Evolutionary conservation across 768 basidiomycete species (phyloP).

Genomic region (Hypsizygus marmoreus): DNA sequence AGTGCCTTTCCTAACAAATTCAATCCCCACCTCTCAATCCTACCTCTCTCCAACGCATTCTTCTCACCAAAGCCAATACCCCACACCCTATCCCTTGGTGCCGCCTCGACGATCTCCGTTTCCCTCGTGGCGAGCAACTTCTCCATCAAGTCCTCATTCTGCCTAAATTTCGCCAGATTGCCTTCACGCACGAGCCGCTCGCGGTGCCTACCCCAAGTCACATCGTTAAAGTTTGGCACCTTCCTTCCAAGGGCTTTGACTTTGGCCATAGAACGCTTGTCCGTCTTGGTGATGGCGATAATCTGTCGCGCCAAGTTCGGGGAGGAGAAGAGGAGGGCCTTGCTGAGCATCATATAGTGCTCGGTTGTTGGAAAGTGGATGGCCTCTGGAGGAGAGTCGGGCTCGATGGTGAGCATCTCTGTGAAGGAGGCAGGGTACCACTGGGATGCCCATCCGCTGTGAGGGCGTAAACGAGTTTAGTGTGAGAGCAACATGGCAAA

Average conservation of each 20-base stretch:
- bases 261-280: slow-evolving; percentile 34
- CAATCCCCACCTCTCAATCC: slow-evolving; percentile 50
- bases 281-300: slow-evolving; percentile 33
- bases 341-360: slow-evolving; percentile 31
- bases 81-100: slow-evolving; percentile 64
- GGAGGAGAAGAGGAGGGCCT: slow-evolving; percentile 59
- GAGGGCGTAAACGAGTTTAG: background rate
- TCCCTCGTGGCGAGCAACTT: slow-evolving; percentile 51
- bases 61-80: slow-evolving; percentile 57
- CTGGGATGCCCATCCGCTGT: slow-evolving; percentile 16
- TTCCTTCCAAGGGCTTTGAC: slow-evolving; percentile 58
- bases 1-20: slow-evolving; percentile 58
- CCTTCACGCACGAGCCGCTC: slow-evolving; percentile 55
- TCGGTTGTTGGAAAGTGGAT: slow-evolving; percentile 9
- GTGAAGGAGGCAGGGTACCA: slow-evolving; percentile 14
- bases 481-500: slow-evolving; percentile 12
- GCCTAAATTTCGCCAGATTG: slow-evolving; percentile 54
- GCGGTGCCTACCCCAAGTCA: slow-evolving; percentile 45
- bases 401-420: slow-evolving; percentile 4
- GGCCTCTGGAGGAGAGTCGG: background rate
- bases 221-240: slow-evolving; percentile 50
- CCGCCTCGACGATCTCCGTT: slow-evolving; percentile 55
- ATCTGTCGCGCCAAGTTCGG: slow-evolving; percentile 42
- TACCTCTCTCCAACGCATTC: slow-evolving; percentile 46
- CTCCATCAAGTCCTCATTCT: slow-evolving; percentile 42